Evolutionary conservation across 352 stramenopile species (phyloP).

Genomic region (Globisporangium radiosum): DNA sequence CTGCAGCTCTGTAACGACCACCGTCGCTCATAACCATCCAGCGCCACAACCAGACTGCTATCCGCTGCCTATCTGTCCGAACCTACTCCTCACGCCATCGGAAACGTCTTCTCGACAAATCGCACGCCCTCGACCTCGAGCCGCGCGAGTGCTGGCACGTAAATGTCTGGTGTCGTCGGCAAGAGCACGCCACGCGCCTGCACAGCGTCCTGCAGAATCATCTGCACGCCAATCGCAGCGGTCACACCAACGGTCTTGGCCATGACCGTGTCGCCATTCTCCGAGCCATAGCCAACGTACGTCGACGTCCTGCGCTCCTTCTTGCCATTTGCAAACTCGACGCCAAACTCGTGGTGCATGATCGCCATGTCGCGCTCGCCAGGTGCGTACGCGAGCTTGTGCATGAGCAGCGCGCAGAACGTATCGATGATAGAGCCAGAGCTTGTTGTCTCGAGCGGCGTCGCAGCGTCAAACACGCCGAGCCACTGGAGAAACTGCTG

Average conservation of each 20-base stretch:
- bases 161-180: conserved; percentile 88
- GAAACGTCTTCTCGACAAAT: conserved; percentile 81
- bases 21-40: too few species aligned
- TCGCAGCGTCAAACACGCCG: conserved; percentile 50
- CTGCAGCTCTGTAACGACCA: too few species aligned
- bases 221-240: conserved; percentile 89
- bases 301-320: conserved; percentile 87
- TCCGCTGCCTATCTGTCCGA: too few species aligned
- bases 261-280: conserved; percentile 92
- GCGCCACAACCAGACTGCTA: too few species aligned
- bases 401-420: conserved; percentile 82
- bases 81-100: conserved; percentile 15
- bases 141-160: conserved; percentile 72
- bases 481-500: conserved; percentile 74
- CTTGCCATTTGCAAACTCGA: conserved; percentile 71
- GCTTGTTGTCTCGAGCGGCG: conserved; percentile 31
- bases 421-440: conserved; percentile 68
- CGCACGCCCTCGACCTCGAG: conserved; percentile 84
- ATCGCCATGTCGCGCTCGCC: conserved; percentile 94
- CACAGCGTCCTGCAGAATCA: conserved; percentile 90
- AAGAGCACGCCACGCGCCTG: conserved; percentile 80
- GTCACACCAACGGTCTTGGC: conserved; percentile 94
- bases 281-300: conserved; percentile 89
- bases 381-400: conserved; percentile 86
- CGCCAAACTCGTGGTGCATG: conserved; percentile 89